Base-by-base conservation (phyloP, 345 rosid species). In the Syzygium aqueum region DNA sequence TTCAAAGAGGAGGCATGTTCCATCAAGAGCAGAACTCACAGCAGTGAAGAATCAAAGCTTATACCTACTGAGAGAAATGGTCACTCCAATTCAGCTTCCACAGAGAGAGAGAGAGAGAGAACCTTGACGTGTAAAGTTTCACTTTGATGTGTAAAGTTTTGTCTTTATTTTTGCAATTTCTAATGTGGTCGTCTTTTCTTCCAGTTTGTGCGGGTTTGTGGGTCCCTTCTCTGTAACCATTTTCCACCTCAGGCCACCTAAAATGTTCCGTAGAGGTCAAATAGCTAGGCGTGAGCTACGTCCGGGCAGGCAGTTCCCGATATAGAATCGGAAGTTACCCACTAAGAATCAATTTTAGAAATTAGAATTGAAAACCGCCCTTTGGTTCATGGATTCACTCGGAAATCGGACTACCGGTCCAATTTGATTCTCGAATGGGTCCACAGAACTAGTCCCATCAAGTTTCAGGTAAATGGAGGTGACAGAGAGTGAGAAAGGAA, bases 361-460 rank as follows among this genome's bases (percentile, higher is more conserved):
- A 43, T 43, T 43, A 5, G 7, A 43, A 43, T 43, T 6, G 7
- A 6, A 1, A 43, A 43, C 1, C 46, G 1, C 1, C 7, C 7
- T 1, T 43, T 43, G 46, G 1, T 43, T 43, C 7, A 43, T 43
- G 46, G 7, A 43, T 43, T 6, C 7, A 43, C 46, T 43, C 7
- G 7, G 1, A 1, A 5, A 43, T 6, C 7, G 7, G 7, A 43
- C 5, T 1, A 1, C 46, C 46, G 1, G 7, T 43, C 7, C 1
- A 43, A 7, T 43, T 1, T 1, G 1, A 7, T 43, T 43, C 7
- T 43, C 46, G 46, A 5, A 1, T 43, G 46, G 46, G 7, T 43
- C 7, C 46, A 43, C 46, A 1, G 46, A 43, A 43, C 46, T 7
- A 4, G 46, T 43, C 46, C 7, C 1, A 43, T 1, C 46, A 43